Evolutionary conservation across 148 eudicot species (phyloP).

Genomic region (Amaranthus palmeri): DNA sequence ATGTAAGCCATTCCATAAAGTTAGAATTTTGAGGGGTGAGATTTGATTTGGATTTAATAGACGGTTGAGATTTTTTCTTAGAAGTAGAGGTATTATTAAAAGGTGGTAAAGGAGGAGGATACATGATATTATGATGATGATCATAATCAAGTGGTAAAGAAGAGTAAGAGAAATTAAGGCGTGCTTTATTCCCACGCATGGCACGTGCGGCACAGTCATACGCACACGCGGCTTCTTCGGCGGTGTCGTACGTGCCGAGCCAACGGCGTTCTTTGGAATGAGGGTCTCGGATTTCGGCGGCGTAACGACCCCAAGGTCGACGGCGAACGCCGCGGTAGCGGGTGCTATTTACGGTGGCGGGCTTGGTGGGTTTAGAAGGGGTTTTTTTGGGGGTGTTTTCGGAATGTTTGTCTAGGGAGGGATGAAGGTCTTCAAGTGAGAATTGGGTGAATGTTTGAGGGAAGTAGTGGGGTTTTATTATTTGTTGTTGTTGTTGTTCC

Average conservation of each 20-base stretch:
- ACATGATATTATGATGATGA: neutral
- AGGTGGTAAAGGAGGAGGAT: slow-evolving; percentile 18
- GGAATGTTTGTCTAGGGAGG: neutral
- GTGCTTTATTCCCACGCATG: slow-evolving; percentile 64
- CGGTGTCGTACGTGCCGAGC: slow-evolving; percentile 82
- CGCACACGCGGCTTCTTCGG: slow-evolving; percentile 80
- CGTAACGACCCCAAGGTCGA: slow-evolving; percentile 89
- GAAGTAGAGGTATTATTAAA: neutral
- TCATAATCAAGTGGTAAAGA: neutral
- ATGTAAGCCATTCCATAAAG: neutral
- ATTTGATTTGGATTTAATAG: slow-evolving; percentile 1
- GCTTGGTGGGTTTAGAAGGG: neutral
- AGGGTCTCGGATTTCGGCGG: slow-evolving; percentile 81
- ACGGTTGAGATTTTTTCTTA: slow-evolving; percentile 30
- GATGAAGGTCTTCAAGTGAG: neutral
- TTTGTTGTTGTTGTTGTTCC: neutral
- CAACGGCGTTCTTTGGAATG: slow-evolving; percentile 70
- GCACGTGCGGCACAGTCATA: slow-evolving; percentile 78
- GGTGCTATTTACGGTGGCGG: neutral
- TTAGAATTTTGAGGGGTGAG: slow-evolving; percentile 9
- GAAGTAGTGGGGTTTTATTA: neutral
- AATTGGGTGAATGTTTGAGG: neutral
- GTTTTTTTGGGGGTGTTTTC: neutral
- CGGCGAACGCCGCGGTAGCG: slow-evolving; percentile 76
- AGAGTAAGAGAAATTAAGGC: slow-evolving; percentile 49